Evolutionary conservation across 495 filamentous ascomycete genomes (phyloP), one percentile per base, ranked within the genome.

Genomic region (Staphylotrichum tortipilum): DNA sequence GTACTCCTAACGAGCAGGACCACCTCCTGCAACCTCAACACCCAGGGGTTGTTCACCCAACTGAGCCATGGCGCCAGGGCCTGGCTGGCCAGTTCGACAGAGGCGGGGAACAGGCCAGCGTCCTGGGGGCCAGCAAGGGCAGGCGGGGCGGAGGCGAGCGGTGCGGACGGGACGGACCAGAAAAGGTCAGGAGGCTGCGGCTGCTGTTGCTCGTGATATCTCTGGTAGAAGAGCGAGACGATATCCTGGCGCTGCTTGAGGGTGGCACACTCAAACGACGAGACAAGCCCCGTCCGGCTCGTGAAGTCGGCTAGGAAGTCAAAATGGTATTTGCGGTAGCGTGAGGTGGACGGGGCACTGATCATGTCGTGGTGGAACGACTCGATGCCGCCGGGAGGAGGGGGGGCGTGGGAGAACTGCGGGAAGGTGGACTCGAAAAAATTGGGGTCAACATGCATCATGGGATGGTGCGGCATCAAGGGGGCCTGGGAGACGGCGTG

Each of bases 191-290:
- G 28, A 15, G 43, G 44, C 26, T 57, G 57, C 7, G 52, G 44
- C 18, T 52, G 44, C 26, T 57, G 57, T 5, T 54, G 44, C 18
- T 52, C 44, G 26, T 52, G 49, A 21, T 59, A 62, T 0, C 53
- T 38, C 14, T 46, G 36, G 8, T 62, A 29, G 19, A 60, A 64
- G 1, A 43, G 28, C 1, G 56, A 28, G 3, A 64, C 56, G 35
- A 64, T 50, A 41, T 61, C 56, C 17, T 57, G 51, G 5, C 61
- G 42, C 17, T 62, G 56, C 12, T 36, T 29, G 4, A 62, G 52
- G 14, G 61, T 60, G n/a, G 48, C 61, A 15, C 61, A 64, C 11
- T 64, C 61, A 29, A 64, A 64, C n/a, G 61, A 64, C 11, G 56
- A 50, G 12, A 62, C 59, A 11, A 64, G 36, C 4, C 61, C 61